phyloP scores from a whole-genome alignment of 768 basidiomycete species.

The Xerocomellus chrysenteron region DNA sequence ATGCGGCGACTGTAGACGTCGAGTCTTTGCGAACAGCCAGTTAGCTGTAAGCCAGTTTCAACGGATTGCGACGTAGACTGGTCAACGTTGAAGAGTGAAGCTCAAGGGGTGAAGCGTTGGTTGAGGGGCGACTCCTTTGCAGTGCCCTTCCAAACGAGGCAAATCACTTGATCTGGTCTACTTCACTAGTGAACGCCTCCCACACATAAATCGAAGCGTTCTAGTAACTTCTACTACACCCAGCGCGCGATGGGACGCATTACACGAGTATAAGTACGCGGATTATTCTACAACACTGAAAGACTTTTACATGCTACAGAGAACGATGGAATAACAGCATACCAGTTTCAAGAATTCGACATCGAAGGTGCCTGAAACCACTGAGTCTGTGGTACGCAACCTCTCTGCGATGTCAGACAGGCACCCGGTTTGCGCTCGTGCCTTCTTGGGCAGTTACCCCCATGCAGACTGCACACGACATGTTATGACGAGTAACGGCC shows the following conservation, averaged over 20 bases:
- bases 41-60: slow-evolving; percentile 1
- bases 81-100: neutral
- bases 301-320: too few relatives aligned
- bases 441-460: neutral
- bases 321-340: too few relatives aligned
- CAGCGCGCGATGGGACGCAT: neutral
- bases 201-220: too few relatives aligned
- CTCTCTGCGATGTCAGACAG: too few relatives aligned
- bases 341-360: too few relatives aligned
- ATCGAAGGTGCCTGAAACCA: too few relatives aligned
- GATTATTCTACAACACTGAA: too few relatives aligned
- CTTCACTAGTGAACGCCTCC: neutral
- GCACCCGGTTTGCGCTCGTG: too few relatives aligned
- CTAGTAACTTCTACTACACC: neutral
- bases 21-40: neutral
- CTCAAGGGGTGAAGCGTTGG: neutral
- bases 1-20: neutral
- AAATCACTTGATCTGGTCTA: neutral
- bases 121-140: slow-evolving; percentile 14
- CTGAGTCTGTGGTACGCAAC: too few relatives aligned
- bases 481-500: too few relatives aligned
- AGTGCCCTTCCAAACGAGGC: slow-evolving; percentile 18
- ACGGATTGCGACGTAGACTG: slow-evolving; percentile 4
- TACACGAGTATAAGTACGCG: neutral
- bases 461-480: neutral